A percentile compares a stretch with the other conserved stretches of the same genome.
These are phyloP conservation scores for Tinospora cordifolia DNA, from an alignment of 164 flowering plant species.

Conservation along the genomic window DNA sequence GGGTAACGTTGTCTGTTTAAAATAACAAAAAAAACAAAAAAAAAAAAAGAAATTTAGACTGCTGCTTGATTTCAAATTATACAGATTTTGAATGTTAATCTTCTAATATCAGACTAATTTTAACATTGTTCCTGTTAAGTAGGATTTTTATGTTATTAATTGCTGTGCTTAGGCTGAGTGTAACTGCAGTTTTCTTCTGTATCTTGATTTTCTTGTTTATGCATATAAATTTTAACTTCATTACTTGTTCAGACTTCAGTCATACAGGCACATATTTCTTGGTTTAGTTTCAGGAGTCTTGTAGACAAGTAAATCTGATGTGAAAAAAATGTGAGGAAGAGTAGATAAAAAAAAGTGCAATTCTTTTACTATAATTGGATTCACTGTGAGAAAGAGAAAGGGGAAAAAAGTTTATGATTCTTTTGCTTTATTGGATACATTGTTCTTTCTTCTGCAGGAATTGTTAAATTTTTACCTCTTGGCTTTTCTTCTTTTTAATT, in stretches of 20 bases:
- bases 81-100: background rate
- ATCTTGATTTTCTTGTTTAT: no score
- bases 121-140: background rate
- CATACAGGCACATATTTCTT: no score
- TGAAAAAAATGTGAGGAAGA: no score
- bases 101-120: background rate
- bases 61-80: background rate
- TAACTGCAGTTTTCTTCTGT: no score
- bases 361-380: background rate
- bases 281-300: background rate
- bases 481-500: background rate
- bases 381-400: no score
- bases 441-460: no score
- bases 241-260: no score
- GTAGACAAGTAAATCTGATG: no score
- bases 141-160: no score
- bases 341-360: background rate
- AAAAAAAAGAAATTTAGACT: background rate
- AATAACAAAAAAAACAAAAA: no score
- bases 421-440: background rate
- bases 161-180: no score
- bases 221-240: no score
- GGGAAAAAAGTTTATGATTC: background rate
- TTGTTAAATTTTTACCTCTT: background rate
- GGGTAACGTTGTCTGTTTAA: slow-evolving; percentile 35